These are phyloP conservation scores for Straminergon stramineum DNA, from an alignment of 225 moss, liverwort and hornwort genomes.

Conservation along the genomic window DNA sequence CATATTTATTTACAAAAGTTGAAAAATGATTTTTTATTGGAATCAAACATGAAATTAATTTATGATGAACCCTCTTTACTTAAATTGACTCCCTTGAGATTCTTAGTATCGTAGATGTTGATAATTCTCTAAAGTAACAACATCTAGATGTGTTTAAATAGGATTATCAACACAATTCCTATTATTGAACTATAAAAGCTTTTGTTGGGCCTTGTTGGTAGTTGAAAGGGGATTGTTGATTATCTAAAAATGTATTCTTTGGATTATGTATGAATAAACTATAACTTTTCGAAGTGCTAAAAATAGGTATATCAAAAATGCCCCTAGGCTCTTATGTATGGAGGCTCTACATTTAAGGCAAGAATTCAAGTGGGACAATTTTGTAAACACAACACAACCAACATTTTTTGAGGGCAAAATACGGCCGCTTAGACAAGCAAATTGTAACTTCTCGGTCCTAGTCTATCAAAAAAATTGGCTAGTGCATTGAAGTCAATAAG, in stretches of 20 bases:
- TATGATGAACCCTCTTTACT: rapidly evolving
- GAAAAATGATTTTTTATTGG: rapidly evolving
- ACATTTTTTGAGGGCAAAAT: background rate
- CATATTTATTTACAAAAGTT: background rate
- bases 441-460: rapidly evolving
- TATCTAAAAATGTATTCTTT: background rate
- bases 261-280: background rate
- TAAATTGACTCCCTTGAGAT: background rate
- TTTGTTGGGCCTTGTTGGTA: too few species aligned
- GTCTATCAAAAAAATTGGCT: background rate
- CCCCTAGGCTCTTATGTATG: rapidly evolving
- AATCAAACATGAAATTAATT: background rate
- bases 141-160: background rate
- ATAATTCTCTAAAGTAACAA: background rate
- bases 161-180: background rate
- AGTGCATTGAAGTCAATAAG: background rate
- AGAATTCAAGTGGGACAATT: background rate
- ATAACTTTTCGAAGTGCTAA: background rate
- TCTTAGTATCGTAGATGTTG: too few species aligned
- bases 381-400: background rate
- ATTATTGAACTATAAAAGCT: background rate
- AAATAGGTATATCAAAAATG: background rate
- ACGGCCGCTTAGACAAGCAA: rapidly evolving
- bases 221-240: background rate
- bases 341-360: background rate